Evolutionary conservation across 2,329 filamentous ascomycete species (phyloP).

Genomic region (Phaeosphaeriaceae sp.): DNA sequence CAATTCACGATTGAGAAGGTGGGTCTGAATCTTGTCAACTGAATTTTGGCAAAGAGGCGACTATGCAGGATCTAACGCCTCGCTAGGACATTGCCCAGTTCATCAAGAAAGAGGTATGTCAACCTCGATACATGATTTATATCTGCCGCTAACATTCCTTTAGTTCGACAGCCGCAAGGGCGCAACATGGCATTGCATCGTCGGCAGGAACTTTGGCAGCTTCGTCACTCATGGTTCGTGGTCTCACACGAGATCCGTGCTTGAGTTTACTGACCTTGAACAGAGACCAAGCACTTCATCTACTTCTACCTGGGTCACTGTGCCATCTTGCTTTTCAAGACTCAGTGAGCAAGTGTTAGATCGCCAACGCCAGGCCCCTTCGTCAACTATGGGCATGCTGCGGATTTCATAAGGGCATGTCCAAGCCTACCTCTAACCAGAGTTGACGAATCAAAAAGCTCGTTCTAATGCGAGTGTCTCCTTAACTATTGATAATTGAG

Average conservation of each 20-base stretch:
- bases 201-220: slow-evolving; percentile 97
- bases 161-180: slow-evolving; percentile 98
- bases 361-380: background rate
- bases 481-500: background rate
- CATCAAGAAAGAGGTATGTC: slow-evolving; percentile 84
- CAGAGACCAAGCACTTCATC: slow-evolving; percentile 99
- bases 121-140: background rate
- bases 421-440: background rate
- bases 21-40: slow-evolving; percentile 8
- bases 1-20: slow-evolving; percentile 78
- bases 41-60: background rate
- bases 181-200: slow-evolving; percentile 99
- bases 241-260: background rate
- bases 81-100: slow-evolving; percentile 90
- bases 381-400: background rate
- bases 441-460: background rate
- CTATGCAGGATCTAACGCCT: slow-evolving; percentile 10
- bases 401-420: background rate
- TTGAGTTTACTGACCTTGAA: slow-evolving; percentile 17
- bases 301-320: slow-evolving; percentile 99
- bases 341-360: slow-evolving; percentile 68
- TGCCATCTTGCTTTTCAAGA: slow-evolving; percentile 98
- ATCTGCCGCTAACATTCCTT: slow-evolving; percentile 21
- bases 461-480: background rate
- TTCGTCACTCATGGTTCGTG: slow-evolving; percentile 93